Conservation (phyloP, 1,139 yeast species). For the Taphrina communis region DNA sequence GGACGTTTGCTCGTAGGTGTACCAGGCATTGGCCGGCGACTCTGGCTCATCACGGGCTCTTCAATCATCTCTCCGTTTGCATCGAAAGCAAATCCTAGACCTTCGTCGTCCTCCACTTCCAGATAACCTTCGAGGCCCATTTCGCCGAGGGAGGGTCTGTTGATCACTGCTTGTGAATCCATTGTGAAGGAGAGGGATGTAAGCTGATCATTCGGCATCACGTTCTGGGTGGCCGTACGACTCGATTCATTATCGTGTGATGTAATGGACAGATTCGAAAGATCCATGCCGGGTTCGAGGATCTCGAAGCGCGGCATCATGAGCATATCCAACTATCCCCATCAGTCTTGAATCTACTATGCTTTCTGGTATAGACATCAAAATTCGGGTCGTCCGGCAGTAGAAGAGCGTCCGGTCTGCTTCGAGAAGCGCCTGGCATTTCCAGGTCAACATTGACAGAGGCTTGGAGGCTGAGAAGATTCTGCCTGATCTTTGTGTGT, state of each 20-base stretch:
- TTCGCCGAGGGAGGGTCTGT: conserved; percentile 21
- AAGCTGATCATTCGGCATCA: neutral
- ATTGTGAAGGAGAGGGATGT: conserved; percentile 3
- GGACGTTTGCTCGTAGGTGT: too few relatives aligned
- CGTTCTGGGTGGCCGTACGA: neutral
- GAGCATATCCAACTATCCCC: conserved; percentile 2
- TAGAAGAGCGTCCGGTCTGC: conserved; percentile 24
- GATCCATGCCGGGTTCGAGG: conserved; percentile 1
- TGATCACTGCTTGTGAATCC: conserved; percentile 7
- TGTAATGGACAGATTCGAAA: conserved; percentile 1
- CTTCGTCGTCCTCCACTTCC: conserved; percentile 35
- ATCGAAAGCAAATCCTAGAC: conserved; percentile 41
- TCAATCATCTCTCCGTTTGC: conserved; percentile 35
- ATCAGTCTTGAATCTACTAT: neutral
- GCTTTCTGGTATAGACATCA: conserved; percentile 14
- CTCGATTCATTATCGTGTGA: neutral
- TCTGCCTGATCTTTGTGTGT: conserved; percentile 37
- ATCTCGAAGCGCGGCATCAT: neutral
- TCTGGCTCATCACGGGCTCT: neutral
- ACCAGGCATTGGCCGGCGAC: neutral
- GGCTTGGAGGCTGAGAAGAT: conserved; percentile 7
- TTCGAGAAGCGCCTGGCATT: neutral
- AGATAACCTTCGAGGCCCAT: conserved; percentile 20
- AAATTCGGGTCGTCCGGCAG: conserved; percentile 42
- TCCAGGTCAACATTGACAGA: conserved; percentile 16